phyloP scores from a whole-genome alignment of 2,329 filamentous ascomycete genomes.

The Penicillium sp. region DNA sequence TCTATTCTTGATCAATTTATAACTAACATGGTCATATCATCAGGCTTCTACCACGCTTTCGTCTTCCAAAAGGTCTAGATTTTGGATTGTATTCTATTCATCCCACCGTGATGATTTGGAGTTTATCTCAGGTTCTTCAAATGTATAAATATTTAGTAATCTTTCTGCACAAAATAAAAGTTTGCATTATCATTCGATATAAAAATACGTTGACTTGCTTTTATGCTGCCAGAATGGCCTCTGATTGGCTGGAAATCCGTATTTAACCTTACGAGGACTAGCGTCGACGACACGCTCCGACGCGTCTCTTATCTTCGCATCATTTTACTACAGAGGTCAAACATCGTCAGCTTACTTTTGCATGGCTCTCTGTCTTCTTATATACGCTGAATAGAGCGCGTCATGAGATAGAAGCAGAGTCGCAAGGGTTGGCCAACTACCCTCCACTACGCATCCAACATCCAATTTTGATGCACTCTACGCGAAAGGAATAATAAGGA shows the following conservation, averaged over 20 bases:
- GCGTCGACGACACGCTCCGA: background rate
- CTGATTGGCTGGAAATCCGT: background rate
- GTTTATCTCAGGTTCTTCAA: background rate
- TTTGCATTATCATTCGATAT: background rate
- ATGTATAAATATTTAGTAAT: background rate
- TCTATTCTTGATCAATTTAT: background rate
- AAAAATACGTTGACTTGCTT: no score
- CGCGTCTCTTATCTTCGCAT: background rate
- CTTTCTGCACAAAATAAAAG: background rate
- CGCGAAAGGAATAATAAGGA: background rate
- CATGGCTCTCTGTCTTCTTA: no score
- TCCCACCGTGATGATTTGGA: background rate
- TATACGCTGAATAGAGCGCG: no score
- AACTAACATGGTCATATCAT: background rate
- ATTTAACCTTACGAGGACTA: background rate
- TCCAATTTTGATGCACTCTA: no score
- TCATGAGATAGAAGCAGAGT: no score
- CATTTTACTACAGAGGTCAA: no score
- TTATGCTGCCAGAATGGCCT: no score
- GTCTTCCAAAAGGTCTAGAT: slow-evolving; percentile 78
- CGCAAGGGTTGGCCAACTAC: no score
- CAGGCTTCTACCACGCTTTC: slow-evolving; percentile 82
- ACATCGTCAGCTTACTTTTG: no score
- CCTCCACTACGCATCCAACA: no score
- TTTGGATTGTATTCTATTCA: background rate